Evolutionary conservation across 2,329 filamentous ascomycete genomes (phyloP).

Genomic region (Sphaceloma murrayae): DNA sequence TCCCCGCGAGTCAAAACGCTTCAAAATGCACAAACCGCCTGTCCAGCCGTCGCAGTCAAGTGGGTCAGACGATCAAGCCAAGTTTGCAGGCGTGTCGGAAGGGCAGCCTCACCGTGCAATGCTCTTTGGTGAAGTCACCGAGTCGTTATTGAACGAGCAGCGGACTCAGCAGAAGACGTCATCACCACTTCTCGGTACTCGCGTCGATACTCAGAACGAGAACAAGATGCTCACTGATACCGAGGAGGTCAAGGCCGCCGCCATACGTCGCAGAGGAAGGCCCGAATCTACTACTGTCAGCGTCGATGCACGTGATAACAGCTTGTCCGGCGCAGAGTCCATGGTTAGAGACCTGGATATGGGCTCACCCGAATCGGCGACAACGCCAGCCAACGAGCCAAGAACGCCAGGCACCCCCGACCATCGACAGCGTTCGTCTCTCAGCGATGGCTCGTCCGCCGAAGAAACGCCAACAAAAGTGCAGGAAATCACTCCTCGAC

Average conservation of each 20-base stretch:
- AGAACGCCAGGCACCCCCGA: conserved; percentile 27
- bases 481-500: conserved; percentile 19
- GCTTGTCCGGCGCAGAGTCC: conserved; percentile 40
- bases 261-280: not conserved
- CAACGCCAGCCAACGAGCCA: conserved; percentile 32
- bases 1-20: conserved; percentile 36
- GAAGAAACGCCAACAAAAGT: conserved; percentile 25
- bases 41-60: conserved; percentile 19
- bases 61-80: not conserved
- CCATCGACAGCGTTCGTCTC: conserved; percentile 12
- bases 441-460: conserved; percentile 16
- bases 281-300: conserved; percentile 11
- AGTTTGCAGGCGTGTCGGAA: not conserved
- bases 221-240: not conserved
- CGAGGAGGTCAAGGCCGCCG: not conserved
- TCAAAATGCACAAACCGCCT: conserved; percentile 28
- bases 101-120: conserved; percentile 27
- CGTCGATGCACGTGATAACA: conserved; percentile 25
- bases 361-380: conserved; percentile 35
- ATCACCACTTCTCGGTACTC: too few species aligned
- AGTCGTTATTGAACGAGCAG: conserved; percentile 32
- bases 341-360: conserved; percentile 42
- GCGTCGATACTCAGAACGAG: too few species aligned
- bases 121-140: conserved; percentile 53
- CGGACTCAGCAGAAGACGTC: too few species aligned